Evolutionary conservation across 768 basidiomycete genomes (phyloP), one percentile per base, ranked within the genome.

Genomic region (Glaciozyma martinii): DNA sequence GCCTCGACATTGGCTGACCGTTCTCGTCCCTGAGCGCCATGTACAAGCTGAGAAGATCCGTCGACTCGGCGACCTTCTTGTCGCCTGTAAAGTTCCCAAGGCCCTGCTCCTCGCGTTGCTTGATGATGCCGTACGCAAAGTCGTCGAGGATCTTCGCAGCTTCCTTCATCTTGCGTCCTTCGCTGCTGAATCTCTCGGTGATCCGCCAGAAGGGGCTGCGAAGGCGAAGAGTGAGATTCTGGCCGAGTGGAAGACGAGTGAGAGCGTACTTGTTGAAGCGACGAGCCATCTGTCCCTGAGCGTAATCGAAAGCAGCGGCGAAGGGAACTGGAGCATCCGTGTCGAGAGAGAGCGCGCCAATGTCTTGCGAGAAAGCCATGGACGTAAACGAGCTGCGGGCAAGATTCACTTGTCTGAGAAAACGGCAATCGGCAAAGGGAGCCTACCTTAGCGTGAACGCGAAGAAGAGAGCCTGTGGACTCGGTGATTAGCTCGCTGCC

Each of bases 91-190:
- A 57, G 50, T 57, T 59, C 12, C 66, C 62, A 2, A 32, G 15
- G 1, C 67, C 63, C 42, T 61, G 56, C n/a, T 44, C 33, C 32
- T 60, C 64, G 43, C 68, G 61, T 44, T 66, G 42, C 21, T 60
- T 23, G 37, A 69, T 69, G 23, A 69, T 59, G n/a, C 23, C 29
- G 59, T 56, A 69, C 12, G 64, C 68, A 23, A 65, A 69, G 19
- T 50, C 27, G 50, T 69, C 64, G 49, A 69, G 50, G 3, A 60
- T 23, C 55, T 62, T 56, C 21, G 25, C 30, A 2, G 61, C 59
- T 12, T 42, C 44, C 54, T 16, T 25, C 64, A 69, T 65, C 46
- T 46, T 54, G 2, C 18, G 7, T 4, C 30, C 16, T 1, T 59
- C 54, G 25, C 62, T 61, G 44, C 52, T 52, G 44, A 66, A 30